Evolutionary conservation across 2,329 filamentous ascomycete genomes (phyloP), one percentile per base, ranked within the genome.

Genomic region (Tolypocladium ophioglossoides): DNA sequence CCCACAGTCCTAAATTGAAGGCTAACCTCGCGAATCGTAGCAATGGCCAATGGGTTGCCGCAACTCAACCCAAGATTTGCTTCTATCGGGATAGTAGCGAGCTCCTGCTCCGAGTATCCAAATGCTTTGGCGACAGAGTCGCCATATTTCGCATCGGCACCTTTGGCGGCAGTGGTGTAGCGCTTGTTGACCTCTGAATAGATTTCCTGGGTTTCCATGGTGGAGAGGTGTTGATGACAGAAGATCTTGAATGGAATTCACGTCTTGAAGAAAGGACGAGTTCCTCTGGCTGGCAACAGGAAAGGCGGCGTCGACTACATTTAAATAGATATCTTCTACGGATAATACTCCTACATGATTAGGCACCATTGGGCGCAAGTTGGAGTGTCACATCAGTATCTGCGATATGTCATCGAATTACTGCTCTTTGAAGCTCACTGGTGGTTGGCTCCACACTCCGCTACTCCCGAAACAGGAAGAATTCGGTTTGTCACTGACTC

Each of bases 51-150:
- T 2, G 78, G 78, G 53, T 80, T 81, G 8, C 78, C 78, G 53
- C 78, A 82, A 66, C 75, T 76, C 4, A 81, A 61, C 0, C 78
- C 78, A 4, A 81, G 67, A 58, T 81, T 81, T 30, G 78, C 66
- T 44, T 72, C 73, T 10, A 70, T 57, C 0, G 78, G 77, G 34
- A 76, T 70, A n/a, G 58, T 64, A 20, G 64, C 62, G 1, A 81
- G 72, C 51, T 80, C 76, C 34, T 75, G 68, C 10, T 71, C 67
- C 14, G 69, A 69, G 62, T 82, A 82, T 4, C 78, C 78, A 59
- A 82, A 81, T 0, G 78, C 72, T 51, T 69, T 70, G 32, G 78
- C 78, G 12, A 80, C 71, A 4, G 68, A 62, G 38, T 68, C 62
- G 54, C 68, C 69, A 54, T 74, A 73, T 30, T 62, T 58, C 52